phyloP scores from a whole-genome alignment of 495 filamentous ascomycete species.

The Penicillium atrosanguineum region DNA sequence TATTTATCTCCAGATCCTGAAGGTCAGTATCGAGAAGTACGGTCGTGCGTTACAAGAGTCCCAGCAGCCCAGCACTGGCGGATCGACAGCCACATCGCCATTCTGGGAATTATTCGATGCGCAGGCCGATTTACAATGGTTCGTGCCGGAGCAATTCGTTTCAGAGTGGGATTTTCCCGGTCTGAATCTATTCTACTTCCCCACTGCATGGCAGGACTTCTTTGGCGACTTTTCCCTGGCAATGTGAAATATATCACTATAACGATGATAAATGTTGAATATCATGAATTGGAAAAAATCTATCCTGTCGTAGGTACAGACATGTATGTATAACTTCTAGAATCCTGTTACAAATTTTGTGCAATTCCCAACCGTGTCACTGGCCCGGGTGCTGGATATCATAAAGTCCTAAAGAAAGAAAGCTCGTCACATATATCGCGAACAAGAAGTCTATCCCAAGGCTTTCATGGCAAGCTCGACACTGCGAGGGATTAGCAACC shows the following conservation, averaged over 20 bases:
- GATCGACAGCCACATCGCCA: conserved; percentile 21
- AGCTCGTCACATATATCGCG: conserved; percentile 14
- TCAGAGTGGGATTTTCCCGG: conserved; percentile 56
- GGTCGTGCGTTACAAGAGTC: conserved; percentile 39
- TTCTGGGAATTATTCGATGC: conserved; percentile 45
- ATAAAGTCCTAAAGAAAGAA: conserved; percentile 18
- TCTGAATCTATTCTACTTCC: conserved; percentile 50
- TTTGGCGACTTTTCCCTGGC: conserved; percentile 42
- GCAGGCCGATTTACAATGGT: conserved; percentile 49
- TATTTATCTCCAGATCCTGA: conserved; percentile 42
- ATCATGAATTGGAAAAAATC: background rate
- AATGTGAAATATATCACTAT: conserved; percentile 13
- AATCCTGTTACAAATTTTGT: conserved; percentile 25
- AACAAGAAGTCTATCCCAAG: conserved; percentile 32
- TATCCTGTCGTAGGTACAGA: conserved; percentile 6
- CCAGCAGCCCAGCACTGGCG: conserved; percentile 18
- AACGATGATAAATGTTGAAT: background rate
- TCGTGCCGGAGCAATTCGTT: conserved; percentile 51
- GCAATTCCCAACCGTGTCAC: conserved; percentile 13
- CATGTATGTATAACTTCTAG: conserved; percentile 14
- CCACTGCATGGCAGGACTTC: conserved; percentile 45
- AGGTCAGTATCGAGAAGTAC: conserved; percentile 49
- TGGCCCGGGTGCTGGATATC: conserved; percentile 34
- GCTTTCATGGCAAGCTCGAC: conserved; percentile 49
- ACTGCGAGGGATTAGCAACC: conserved; percentile 21